These are phyloP conservation scores for Quercus lobata DNA, from an alignment of 331 rosid genomes.

Conservation along the genomic window DNA sequence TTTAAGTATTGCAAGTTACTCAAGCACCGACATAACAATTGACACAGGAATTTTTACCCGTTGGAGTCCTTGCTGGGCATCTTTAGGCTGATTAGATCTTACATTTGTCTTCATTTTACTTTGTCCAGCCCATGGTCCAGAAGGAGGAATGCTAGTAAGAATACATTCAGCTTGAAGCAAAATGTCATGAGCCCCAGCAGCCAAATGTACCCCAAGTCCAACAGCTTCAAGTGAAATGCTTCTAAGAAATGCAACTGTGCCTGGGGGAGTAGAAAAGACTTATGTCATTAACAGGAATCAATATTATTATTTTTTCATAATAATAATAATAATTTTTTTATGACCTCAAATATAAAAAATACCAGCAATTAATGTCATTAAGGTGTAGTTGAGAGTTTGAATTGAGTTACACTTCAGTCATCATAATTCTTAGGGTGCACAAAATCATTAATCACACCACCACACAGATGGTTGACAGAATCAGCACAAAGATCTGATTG, in stretches of 20 bases:
- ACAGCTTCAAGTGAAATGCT: slow-evolving; percentile 97
- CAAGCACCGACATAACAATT: not conserved
- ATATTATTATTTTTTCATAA: too few relatives aligned
- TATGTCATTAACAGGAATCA: not conserved
- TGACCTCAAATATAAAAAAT: not conserved
- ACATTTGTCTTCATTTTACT: slow-evolving; percentile 46
- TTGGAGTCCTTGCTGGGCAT: slow-evolving; percentile 92
- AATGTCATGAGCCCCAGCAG: slow-evolving; percentile 91
- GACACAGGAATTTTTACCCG: slow-evolving; percentile 49
- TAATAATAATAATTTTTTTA: too few relatives aligned
- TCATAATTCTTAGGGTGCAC: not conserved
- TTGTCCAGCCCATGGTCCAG: slow-evolving; percentile 34
- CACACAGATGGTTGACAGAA: too few relatives aligned
- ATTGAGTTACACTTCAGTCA: not conserved
- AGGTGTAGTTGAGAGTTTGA: not conserved
- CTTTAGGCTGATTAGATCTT: slow-evolving; percentile 89
- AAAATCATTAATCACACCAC: not conserved
- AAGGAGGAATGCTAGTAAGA: slow-evolving; percentile 62
- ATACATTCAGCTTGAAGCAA: slow-evolving; percentile 77
- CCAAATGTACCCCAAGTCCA: slow-evolving; percentile 97
- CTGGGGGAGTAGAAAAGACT: slow-evolving; percentile 34
- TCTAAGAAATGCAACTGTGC: slow-evolving; percentile 87
- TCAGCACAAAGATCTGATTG: too few relatives aligned
- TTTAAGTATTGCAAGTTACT: not conserved
- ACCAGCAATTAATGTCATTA: not conserved